Conservation (phyloP, 495 filamentous ascomycete genomes). For the Beverwykella pulmonaria region DNA sequence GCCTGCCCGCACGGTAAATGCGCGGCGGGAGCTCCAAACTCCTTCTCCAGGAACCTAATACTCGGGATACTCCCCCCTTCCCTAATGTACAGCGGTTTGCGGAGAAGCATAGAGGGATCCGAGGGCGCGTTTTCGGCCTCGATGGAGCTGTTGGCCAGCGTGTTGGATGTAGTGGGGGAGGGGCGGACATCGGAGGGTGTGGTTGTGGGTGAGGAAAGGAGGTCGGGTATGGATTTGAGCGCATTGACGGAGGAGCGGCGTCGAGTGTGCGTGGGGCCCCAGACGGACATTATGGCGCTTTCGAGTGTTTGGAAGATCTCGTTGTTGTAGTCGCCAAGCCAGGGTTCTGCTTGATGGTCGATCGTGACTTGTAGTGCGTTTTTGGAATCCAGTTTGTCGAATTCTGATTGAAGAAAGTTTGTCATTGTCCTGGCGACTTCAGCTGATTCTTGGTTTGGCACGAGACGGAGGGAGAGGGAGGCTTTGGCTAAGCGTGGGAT, state of each 20-base stretch:
- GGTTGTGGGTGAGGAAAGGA: constrained; percentile 32
- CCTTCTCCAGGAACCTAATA: constrained; percentile 92
- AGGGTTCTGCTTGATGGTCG: constrained; percentile 91
- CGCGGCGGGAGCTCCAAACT: constrained; percentile 88
- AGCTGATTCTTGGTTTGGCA: constrained; percentile 85
- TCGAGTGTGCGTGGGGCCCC: constrained; percentile 56
- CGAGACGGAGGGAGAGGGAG: constrained; percentile 84
- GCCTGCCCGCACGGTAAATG: constrained; percentile 95
- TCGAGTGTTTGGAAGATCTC: constrained; percentile 89
- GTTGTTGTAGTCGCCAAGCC: constrained; percentile 90
- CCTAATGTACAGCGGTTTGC: constrained; percentile 80
- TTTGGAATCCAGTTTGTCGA: constrained; percentile 69
- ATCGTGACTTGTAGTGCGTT: constrained; percentile 83
- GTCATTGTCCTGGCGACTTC: constrained; percentile 69
- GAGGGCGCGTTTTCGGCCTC: constrained; percentile 4
- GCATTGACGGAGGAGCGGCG: constrained; percentile 26
- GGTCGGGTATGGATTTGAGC: constrained; percentile 25
- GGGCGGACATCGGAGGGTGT: constrained; percentile 29
- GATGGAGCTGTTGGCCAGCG: constrained; percentile 54
- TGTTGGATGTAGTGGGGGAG: constrained; percentile 55
- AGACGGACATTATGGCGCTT: constrained; percentile 80
- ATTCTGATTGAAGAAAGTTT: constrained; percentile 69
- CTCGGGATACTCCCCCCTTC: constrained; percentile 94
- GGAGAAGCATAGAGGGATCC: constrained; percentile 21
- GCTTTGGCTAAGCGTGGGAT: constrained; percentile 86